Conservation (phyloP, 2,329 filamentous ascomycete species). For the Botrytis paeoniae region DNA sequence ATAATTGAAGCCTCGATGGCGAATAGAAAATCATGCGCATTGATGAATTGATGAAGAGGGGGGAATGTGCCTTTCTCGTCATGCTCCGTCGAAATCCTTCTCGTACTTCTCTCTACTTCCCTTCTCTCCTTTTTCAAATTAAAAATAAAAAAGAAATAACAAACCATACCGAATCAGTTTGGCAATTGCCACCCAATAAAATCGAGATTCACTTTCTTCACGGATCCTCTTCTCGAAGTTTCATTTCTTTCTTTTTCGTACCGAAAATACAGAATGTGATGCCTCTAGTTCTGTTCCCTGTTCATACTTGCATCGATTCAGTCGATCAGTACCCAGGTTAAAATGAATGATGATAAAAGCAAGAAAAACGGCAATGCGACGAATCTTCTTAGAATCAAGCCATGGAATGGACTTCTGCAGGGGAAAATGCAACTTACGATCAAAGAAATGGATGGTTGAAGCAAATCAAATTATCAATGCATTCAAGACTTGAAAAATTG, state of each 20-base stretch:
- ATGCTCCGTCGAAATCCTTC: not conserved
- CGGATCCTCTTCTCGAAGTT: conserved; percentile 5
- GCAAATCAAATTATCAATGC: not conserved
- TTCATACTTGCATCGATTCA: not conserved
- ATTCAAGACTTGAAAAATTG: not conserved
- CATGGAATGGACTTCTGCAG: conserved; percentile 7
- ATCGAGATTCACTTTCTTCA: conserved; percentile 3
- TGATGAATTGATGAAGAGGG: not conserved
- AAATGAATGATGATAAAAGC: not conserved
- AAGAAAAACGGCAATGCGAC: not conserved
- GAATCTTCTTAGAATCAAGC: not conserved
- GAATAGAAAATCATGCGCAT: not conserved
- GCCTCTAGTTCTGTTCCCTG: not conserved
- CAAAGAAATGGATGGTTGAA: not conserved
- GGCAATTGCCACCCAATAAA: not conserved
- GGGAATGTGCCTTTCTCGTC: not conserved
- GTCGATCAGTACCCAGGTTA: not conserved
- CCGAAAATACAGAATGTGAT: not conserved
- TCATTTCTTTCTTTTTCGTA: conserved; percentile 15
- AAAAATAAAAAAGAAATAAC: conserved; percentile 2
- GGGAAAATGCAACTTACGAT: conserved; percentile 3
- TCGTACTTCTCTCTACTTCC: not conserved
- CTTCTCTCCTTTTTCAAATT: not conserved
- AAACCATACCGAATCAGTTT: not conserved
- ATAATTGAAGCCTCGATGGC: not conserved